These are phyloP conservation scores for Cornus suecica DNA, from an alignment of 148 eudicot species.

Conservation along the genomic window DNA sequence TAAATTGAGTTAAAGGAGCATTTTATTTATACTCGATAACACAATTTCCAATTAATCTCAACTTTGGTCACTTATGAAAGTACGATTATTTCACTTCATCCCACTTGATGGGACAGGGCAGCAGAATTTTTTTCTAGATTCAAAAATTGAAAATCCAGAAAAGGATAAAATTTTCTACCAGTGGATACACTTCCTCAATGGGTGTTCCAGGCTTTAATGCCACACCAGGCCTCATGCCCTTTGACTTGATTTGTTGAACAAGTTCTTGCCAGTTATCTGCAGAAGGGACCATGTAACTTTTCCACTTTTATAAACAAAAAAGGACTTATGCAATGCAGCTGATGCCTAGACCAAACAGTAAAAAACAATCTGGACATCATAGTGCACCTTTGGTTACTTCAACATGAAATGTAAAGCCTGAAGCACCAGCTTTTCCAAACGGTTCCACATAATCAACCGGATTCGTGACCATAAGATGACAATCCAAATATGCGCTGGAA, in stretches of 20 bases:
- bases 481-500: conserved; percentile 89
- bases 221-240: conserved; percentile 92
- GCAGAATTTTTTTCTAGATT: neutral
- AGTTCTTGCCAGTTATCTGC: conserved; percentile 94
- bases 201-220: conserved; percentile 90
- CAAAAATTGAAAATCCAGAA: conserved; percentile 5
- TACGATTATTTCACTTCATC: neutral
- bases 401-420: conserved; percentile 96
- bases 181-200: conserved; percentile 81
- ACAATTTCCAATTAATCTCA: no score
- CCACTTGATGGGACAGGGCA: neutral
- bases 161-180: conserved; percentile 40
- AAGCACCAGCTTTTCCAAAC: conserved; percentile 96
- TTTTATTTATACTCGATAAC: no score
- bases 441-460: conserved; percentile 90
- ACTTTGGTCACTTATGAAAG: no score
- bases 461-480: conserved; percentile 99
- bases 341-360: neutral
- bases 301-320: neutral
- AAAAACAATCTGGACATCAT: neutral
- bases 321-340: neutral
- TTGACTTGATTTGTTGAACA: conserved; percentile 60
- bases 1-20: no score
- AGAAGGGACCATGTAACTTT: conserved; percentile 7
- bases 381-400: conserved; percentile 79